These are phyloP conservation scores for Phoenix roebelenii DNA, from an alignment of 176 grass and related monocot species.

Conservation along the genomic window DNA sequence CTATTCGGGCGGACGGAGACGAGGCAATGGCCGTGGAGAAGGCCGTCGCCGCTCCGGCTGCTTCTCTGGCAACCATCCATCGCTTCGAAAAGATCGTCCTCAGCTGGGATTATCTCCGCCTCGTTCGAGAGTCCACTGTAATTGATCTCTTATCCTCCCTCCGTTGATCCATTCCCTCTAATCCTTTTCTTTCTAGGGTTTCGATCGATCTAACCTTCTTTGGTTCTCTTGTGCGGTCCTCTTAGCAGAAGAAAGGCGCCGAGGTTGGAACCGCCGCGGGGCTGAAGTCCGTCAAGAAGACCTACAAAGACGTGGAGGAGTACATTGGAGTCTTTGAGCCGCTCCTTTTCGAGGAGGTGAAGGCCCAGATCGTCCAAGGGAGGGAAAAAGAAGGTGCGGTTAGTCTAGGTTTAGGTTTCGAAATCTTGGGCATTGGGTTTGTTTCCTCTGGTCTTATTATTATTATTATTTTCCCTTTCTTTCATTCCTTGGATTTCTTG, in stretches of 20 bases:
- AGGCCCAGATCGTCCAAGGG: constrained; percentile 77
- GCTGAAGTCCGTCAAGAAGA: constrained; percentile 48
- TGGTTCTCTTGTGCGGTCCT: constrained; percentile 1
- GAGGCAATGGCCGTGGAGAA: constrained; percentile 8
- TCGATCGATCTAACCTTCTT: neutral
- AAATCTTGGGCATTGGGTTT: neutral
- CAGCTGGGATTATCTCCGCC: constrained; percentile 81
- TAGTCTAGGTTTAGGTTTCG: neutral
- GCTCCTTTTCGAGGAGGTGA: constrained; percentile 95
- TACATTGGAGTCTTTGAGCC: constrained; percentile 77
- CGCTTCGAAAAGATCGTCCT: constrained; percentile 79
- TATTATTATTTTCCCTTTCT: neutral
- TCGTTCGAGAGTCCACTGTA: constrained; percentile 64
- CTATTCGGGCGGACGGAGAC: too few relatives aligned
- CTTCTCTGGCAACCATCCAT: constrained; percentile 17
- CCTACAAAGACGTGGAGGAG: constrained; percentile 57
- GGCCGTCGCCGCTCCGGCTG: constrained; percentile 3
- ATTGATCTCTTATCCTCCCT: neutral
- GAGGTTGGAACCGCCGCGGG: constrained; percentile 9
- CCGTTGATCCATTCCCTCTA: neutral
- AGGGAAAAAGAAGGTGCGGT: constrained; percentile 49
- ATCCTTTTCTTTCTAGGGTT: neutral
- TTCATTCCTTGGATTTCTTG: constrained; percentile 9
- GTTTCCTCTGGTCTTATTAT: neutral
- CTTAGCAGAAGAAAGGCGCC: constrained; percentile 27